Evolutionary conservation across 164 flowering plant species (phyloP), one percentile per base, ranked within the genome.

Genomic region (Tinospora cordifolia): DNA sequence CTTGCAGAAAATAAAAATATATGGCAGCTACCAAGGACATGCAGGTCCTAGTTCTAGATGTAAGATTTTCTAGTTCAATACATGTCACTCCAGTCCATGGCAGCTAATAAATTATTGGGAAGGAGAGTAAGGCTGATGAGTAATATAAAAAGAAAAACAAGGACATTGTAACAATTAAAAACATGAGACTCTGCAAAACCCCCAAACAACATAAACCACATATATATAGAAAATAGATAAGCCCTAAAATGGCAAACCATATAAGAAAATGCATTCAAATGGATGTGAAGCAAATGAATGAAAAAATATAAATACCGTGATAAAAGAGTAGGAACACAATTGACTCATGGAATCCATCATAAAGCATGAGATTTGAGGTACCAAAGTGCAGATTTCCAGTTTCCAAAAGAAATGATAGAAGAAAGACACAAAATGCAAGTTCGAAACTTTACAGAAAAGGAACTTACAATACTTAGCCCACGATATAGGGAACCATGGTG

Each of bases 401-500:
- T 11, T 14, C 47, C 14, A 30, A 30, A 30, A 44, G 47, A 44
- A 44, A 44, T 9, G 14, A 44, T 62, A 13, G 25, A 62, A 27
- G 36, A 63, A n/a, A 24, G 39, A 27, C 11, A 30, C 39, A 57
- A 9, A 66, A 72, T 14, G 57, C 6, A 8, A 51, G 10, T 30
- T 40, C 41, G 8, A 72, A 26, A 22, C 30, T 63, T 2, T 11
- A 39, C 9, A 6, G 11, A 15, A 69, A 67, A 65, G 75, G 65
- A 82, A 84, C 97, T 84, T 75, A 95, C 99, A 75, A 95, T 93
- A 78, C 96, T 90, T 78, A 95, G 77, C 5, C 99, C 99, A 73
- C 99, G 97, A 78, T 95, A 95, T 59, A 95, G 76, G 65, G 99
- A 88, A 71, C 97, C 97, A 82, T 87, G 97, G 76, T 90, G 97